A percentile compares a stretch with the other conserved stretches of the same genome.
These are phyloP conservation scores for Phallus indusiatus DNA, from an alignment of 768 basidiomycete genomes.

Conservation along the genomic window DNA sequence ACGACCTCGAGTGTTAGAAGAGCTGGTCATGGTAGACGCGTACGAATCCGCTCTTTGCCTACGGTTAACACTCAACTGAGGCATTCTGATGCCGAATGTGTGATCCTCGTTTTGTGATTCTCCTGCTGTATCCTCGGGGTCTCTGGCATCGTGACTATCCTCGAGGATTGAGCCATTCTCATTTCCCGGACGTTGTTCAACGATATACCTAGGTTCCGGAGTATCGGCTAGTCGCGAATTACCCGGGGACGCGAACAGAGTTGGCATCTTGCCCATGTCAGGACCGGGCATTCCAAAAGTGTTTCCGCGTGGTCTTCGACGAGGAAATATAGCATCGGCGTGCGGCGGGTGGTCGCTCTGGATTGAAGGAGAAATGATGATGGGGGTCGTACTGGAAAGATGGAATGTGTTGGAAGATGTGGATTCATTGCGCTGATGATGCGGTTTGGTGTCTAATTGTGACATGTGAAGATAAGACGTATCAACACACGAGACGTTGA, in stretches of 20 bases:
- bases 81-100: neutral
- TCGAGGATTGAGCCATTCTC: neutral
- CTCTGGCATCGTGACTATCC: neutral
- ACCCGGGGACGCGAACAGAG: neutral
- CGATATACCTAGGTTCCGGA: neutral
- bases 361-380: neutral
- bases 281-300: neutral
- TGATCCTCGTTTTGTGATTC: neutral
- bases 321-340: slow-evolving; percentile 39
- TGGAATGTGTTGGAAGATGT: neutral
- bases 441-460: neutral
- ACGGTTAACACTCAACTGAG: neutral
- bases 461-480: neutral
- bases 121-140: neutral
- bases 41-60: neutral
- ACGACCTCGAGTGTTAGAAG: neutral
- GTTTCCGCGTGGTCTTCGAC: slow-evolving; percentile 2
- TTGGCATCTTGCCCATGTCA: neutral
- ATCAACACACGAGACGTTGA: neutral
- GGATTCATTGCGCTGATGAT: neutral
- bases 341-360: neutral
- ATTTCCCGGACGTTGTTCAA: neutral
- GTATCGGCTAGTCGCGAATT: neutral
- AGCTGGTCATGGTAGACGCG: neutral
- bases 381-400: neutral